phyloP scores from a whole-genome alignment of 108 stramenopile genomes.

The Cylindrotheca fusiformis region DNA sequence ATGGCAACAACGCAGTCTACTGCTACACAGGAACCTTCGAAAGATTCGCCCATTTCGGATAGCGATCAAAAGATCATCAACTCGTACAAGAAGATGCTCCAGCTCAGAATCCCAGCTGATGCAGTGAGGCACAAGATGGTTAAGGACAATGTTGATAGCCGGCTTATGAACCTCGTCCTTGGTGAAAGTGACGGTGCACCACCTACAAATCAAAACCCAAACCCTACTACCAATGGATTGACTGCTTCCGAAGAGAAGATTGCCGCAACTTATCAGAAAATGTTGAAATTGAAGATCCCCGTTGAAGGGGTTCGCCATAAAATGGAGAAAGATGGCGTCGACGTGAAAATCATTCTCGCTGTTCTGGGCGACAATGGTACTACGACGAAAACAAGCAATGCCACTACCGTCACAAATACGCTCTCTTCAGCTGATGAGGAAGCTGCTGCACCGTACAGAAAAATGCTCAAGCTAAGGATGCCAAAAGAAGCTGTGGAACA shows the following conservation, averaged over 20 bases:
- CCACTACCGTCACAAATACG: constrained; percentile 1
- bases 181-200: constrained; percentile 6
- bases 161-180: constrained; percentile 33
- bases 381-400: not conserved
- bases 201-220: not conserved
- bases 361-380: constrained; percentile 26
- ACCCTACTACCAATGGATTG: constrained; percentile 3
- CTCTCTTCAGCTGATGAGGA: constrained; percentile 40
- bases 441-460: constrained; percentile 24
- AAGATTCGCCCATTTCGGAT: constrained; percentile 3
- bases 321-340: constrained; percentile 66
- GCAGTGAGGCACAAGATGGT: constrained; percentile 54
- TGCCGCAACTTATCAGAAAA: constrained; percentile 59
- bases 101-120: constrained; percentile 39
- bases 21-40: not conserved
- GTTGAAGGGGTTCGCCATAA: constrained; percentile 70
- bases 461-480: constrained; percentile 54
- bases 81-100: constrained; percentile 53
- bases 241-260: constrained; percentile 49
- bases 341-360: constrained; percentile 41
- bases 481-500: constrained; percentile 72
- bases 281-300: constrained; percentile 80
- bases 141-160: constrained; percentile 29
- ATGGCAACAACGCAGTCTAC: not conserved
- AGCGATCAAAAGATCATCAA: constrained; percentile 14